phyloP scores from a whole-genome alignment of 2,329 filamentous ascomycete genomes.

The Aspergillus transmontanensis region DNA sequence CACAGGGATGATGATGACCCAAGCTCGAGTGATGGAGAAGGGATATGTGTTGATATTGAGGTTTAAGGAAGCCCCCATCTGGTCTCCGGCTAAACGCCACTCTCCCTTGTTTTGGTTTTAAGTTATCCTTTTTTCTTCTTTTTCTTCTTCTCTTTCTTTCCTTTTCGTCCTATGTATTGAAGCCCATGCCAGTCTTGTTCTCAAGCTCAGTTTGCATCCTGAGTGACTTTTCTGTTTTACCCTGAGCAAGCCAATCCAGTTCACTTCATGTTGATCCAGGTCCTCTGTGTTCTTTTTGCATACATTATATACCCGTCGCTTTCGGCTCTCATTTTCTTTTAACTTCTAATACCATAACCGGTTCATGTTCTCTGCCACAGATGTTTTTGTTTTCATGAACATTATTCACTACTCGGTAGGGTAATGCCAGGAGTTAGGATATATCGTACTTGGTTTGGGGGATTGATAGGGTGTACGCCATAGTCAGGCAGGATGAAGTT shows the following conservation, averaged over 20 bases:
- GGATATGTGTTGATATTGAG: slow-evolving; percentile 42
- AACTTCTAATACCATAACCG: not conserved
- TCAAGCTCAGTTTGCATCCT: not conserved
- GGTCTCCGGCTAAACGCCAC: not conserved
- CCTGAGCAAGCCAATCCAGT: not conserved
- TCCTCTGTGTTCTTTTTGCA: not conserved
- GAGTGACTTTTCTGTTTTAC: not conserved
- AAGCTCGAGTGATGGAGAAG: slow-evolving; percentile 42
- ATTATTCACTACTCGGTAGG: not conserved
- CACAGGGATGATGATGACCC: slow-evolving; percentile 34
- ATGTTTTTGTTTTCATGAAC: not conserved
- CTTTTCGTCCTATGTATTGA: slow-evolving; percentile 8
- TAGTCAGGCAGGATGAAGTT: not conserved
- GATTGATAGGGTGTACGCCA: not conserved
- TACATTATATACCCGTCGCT: not conserved
- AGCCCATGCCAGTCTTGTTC: not conserved
- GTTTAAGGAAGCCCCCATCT: slow-evolving; percentile 26
- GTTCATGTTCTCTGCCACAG: not conserved
- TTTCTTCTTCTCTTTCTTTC: not conserved
- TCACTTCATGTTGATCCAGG: not conserved
- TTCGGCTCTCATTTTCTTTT: not conserved
- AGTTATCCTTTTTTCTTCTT: not conserved
- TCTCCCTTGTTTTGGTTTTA: not conserved
- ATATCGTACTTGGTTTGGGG: not conserved
- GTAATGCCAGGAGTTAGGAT: not conserved